Percentiles rank a stretch among this genome's conserved stretches.
Evolutionary conservation across 257 asterid species (phyloP).

Genomic region (Echites panduratus): DNA sequence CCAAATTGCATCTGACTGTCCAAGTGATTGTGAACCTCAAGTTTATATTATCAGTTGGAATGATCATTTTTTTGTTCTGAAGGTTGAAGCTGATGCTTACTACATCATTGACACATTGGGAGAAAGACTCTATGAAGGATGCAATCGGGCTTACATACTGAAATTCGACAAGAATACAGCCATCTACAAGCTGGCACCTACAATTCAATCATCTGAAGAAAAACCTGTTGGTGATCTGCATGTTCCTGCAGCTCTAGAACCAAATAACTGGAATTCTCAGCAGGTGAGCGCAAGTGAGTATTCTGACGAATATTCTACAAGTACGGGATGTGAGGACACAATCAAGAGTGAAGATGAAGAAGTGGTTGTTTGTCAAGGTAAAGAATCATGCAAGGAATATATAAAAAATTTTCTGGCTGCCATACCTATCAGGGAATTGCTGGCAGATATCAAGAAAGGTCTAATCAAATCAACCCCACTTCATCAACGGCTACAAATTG

Average conservation of each 20-base stretch:
- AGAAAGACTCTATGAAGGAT: conserved; percentile 87
- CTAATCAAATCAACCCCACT: conserved; percentile 54
- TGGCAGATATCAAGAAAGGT: conserved; percentile 79
- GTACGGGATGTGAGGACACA: conserved; percentile 30
- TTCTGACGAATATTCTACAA: conserved; percentile 18
- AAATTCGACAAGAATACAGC: conserved; percentile 60
- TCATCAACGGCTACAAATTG: conserved; percentile 90
- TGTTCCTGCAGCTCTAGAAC: conserved; percentile 17
- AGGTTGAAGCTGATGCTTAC: conserved; percentile 68
- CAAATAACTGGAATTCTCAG: conserved; percentile 19
- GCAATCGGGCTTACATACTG: conserved; percentile 83
- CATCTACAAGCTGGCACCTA: conserved; percentile 42
- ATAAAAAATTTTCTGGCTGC: conserved; percentile 90
- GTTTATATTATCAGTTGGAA: conserved; percentile 93
- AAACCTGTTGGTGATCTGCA: conserved; percentile 29
- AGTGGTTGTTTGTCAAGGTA: conserved; percentile 61
- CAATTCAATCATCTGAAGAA: conserved; percentile 36
- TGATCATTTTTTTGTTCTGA: conserved; percentile 87
- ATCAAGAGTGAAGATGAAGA: conserved; percentile 37
- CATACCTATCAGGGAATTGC: conserved; percentile 84
- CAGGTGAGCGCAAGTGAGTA: conserved; percentile 23
- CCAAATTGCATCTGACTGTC: conserved; percentile 23
- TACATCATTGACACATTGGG: conserved; percentile 89
- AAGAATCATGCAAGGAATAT: conserved; percentile 81
- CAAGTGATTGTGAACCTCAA: conserved; percentile 31